Base-by-base conservation (phyloP, 1,284 basidiomycete species). In the Ustilago bromivora region DNA sequence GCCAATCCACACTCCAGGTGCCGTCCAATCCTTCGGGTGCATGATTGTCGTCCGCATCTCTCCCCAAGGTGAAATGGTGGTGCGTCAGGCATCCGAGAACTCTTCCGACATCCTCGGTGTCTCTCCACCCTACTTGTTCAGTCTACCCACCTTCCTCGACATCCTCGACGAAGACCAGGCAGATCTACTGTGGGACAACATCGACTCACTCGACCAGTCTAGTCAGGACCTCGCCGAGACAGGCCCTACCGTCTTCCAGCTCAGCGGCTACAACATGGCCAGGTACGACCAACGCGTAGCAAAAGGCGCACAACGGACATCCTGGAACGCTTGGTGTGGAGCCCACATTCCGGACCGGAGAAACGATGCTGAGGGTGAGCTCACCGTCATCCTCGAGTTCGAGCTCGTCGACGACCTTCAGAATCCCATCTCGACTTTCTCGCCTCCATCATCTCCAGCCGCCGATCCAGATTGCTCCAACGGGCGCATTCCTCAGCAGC, bases 251-350 rank as follows among this genome's bases (percentile, higher is more conserved):
- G 90, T 94, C 12, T 94, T 94, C 85, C 88, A 91, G 43, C 87
- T 94, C 9, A 90, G 88, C 46, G 93, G 93, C 0, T 92, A 89
- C 87, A 91, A 70, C 52, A 78, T 70, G 75, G 69, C 74, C 19
- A 60, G 17, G n/a, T 74, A 75, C 67, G 75, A 68, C 57, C 70
- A 66, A 59, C 68, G 89, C 89, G 31, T 91, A 90, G 0, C 55
- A 13, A 34, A 68, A 19, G 75, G 74, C 15, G 53, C 57, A n/a
- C 43, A 88, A 89, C 51, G 88, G 88, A 17, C 87, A 88, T n/a
- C 36, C 4, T 95, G 94, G 94, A 91, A 90, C 0, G 93, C 92
- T 77, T 95, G 93, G 92, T 94, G 93, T 78, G 93, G 93, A 0
- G 90, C 92, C 0, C 93, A 95, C 85, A 38, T 74, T 32, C 74